These are phyloP conservation scores for Coemansia sp. DNA, from an alignment of 192 early-diverging fungal species.

Conservation along the genomic window DNA sequence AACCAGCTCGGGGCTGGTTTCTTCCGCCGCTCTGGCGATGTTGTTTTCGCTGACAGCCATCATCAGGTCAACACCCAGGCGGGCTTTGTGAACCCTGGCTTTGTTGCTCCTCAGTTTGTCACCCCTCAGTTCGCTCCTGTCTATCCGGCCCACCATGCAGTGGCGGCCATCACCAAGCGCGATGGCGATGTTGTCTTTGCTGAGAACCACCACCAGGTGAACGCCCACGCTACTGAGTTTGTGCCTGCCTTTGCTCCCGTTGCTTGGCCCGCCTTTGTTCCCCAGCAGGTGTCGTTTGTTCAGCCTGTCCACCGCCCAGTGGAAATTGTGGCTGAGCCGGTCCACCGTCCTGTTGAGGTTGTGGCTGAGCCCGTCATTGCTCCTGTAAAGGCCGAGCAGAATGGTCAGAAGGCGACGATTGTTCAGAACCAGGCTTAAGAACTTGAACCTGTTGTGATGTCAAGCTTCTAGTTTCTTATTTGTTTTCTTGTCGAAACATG, in stretches of 20 bases:
- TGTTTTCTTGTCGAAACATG: neutral
- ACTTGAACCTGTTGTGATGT: neutral
- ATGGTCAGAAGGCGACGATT: conserved; percentile 26
- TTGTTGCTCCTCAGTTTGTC: conserved; percentile 15
- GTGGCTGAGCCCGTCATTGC: conserved; percentile 8
- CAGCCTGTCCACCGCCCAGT: conserved; percentile 1
- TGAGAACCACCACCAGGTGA: conserved; percentile 33
- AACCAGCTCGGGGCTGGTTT: conserved; percentile 27
- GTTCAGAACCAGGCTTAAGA: conserved; percentile 41
- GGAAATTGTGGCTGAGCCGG: neutral
- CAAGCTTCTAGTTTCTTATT: neutral
- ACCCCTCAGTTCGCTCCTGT: conserved; percentile 9
- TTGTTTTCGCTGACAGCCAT: conserved; percentile 41
- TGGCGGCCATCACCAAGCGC: conserved; percentile 11
- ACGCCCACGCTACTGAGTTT: conserved; percentile 9
- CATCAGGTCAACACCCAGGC: conserved; percentile 25
- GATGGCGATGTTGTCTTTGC: conserved; percentile 43
- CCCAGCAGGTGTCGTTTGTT: conserved; percentile 8
- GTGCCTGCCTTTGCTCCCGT: conserved; percentile 14
- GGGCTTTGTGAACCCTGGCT: conserved; percentile 15
- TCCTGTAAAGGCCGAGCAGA: conserved; percentile 7
- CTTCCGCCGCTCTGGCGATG: conserved; percentile 21
- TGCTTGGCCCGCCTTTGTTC: neutral
- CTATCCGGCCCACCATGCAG: conserved; percentile 4
- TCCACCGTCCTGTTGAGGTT: neutral